Percentiles rank a stretch among this genome's conserved stretches.
Conservation (phyloP, 2,329 filamentous ascomycete genomes). For the Cladophialophora immunda region DNA sequence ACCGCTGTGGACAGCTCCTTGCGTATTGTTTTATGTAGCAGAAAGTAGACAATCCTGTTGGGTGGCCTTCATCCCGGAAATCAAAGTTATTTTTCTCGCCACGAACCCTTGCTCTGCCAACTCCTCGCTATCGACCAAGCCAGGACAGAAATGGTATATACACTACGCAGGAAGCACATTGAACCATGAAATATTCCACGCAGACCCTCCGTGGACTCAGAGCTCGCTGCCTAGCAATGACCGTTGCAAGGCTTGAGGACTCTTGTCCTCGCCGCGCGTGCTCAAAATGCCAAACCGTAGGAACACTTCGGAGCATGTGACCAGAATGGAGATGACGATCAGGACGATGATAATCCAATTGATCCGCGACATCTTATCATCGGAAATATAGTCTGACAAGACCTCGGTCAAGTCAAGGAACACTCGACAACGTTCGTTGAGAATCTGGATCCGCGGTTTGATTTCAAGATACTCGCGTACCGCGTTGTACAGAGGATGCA, state of each 20-base stretch:
- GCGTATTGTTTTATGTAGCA: neutral
- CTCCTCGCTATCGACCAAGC: constrained; percentile 12
- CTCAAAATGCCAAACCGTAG: constrained; percentile 80
- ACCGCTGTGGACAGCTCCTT: neutral
- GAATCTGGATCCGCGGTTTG: constrained; percentile 91
- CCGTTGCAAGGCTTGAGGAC: constrained; percentile 3
- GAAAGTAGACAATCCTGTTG: constrained; percentile 8
- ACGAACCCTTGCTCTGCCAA: constrained; percentile 1
- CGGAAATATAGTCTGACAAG: constrained; percentile 86
- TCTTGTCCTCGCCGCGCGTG: constrained; percentile 30
- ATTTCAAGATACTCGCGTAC: constrained; percentile 98
- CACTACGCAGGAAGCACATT: neutral
- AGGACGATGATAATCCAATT: constrained; percentile 98
- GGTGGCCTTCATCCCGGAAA: neutral
- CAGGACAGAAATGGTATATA: neutral
- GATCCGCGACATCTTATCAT: constrained; percentile 87
- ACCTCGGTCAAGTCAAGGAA: constrained; percentile 98
- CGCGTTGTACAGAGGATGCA: constrained; percentile 92
- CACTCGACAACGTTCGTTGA: constrained; percentile 95
- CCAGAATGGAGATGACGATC: constrained; percentile 87
- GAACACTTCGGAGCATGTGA: constrained; percentile 88
- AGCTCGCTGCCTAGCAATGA: constrained; percentile 27
- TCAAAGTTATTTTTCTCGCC: neutral
- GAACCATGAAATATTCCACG: neutral
- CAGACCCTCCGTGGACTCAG: neutral